Evolutionary conservation across 768 basidiomycete genomes (phyloP), one percentile per base, ranked within the genome.

Genomic region (Mycena polygramma): DNA sequence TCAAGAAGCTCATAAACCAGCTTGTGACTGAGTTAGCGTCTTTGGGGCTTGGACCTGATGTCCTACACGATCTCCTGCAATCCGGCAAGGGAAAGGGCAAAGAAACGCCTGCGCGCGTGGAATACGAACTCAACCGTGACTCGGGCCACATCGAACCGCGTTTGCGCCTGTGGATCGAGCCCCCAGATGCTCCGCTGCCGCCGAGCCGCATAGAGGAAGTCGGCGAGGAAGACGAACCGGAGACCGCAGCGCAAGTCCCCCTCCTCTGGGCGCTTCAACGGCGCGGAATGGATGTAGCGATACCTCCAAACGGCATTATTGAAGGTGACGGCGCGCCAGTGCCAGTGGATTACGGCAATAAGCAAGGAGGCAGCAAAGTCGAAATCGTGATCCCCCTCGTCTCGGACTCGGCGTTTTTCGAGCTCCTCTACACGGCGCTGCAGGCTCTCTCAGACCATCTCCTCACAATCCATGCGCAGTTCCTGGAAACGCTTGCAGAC

Each of bases 1-100:
- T 98, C 65, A 98, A 98, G 82, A 95, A 94, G 75, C 82, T 97
- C 37, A 96, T 98, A 74, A 93, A 94, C 71, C 87, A 91, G 76
- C 88, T 96, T 45, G 94, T 93, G 0, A 79, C 82, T 13, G 96
- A 98, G 79, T 89, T 98, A 20, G 84, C 88, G 5, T 85, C 88
- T 2, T 82, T 95, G 26, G 96, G 94, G 0, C 81, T 91, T 8
- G 82, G 81, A 66, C 89, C 89, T 7, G 75, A 79, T 11, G 75
- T 88, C 0, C 79, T 90, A 17, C 87, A 87, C 0, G 80, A 84
- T 57, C 78, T 86, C 24, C 77, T 87, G 20, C 78, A 75, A 49
- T 69, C 63, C n/a, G 53, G 26, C 46, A 35, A 59, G 4, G 69
- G 63, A 8, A 80, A 78, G 63, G 74, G 72, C 24, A 73, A 74